These are phyloP conservation scores for Polytrichum commune DNA, from an alignment of 225 moss, liverwort and hornwort genomes.

Conservation along the genomic window DNA sequence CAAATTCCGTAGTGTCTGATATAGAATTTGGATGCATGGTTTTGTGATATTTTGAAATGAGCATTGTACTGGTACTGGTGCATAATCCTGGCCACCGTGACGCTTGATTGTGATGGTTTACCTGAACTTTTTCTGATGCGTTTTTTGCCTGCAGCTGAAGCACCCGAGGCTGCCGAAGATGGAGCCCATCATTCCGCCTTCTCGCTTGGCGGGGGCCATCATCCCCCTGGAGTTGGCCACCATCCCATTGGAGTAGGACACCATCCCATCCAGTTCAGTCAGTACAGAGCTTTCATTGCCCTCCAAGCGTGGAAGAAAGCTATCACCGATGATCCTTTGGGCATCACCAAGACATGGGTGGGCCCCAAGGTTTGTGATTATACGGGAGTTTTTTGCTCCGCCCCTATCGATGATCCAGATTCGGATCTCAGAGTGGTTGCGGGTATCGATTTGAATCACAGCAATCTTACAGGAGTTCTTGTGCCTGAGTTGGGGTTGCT, in stretches of 20 bases:
- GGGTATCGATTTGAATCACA: constrained; percentile 55
- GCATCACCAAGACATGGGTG: constrained; percentile 45
- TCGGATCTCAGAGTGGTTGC: constrained; percentile 34
- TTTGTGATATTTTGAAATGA: background rate
- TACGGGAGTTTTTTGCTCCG: constrained; percentile 49
- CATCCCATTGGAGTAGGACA: constrained; percentile 14
- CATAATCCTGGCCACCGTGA: too few species aligned
- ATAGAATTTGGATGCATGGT: background rate
- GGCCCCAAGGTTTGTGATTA: constrained; percentile 52
- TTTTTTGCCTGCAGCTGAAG: constrained; percentile 5
- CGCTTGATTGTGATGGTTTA: background rate
- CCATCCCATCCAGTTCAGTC: constrained; percentile 1
- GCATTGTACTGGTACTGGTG: background rate
- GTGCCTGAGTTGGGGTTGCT: constrained; percentile 44
- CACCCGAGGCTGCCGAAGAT: constrained; percentile 15
- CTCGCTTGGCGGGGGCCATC: constrained; percentile 46
- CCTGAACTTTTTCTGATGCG: background rate
- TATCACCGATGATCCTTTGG: constrained; percentile 52
- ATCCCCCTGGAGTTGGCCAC: constrained; percentile 27
- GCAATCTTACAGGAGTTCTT: constrained; percentile 30
- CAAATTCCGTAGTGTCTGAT: background rate
- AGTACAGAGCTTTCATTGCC: constrained; percentile 33
- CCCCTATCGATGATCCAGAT: constrained; percentile 13
- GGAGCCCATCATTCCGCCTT: constrained; percentile 42
- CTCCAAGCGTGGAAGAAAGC: constrained; percentile 56